Evolutionary conservation across 2,329 filamentous ascomycete species (phyloP).

Genomic region (Alternaria hordeiaustralica): DNA sequence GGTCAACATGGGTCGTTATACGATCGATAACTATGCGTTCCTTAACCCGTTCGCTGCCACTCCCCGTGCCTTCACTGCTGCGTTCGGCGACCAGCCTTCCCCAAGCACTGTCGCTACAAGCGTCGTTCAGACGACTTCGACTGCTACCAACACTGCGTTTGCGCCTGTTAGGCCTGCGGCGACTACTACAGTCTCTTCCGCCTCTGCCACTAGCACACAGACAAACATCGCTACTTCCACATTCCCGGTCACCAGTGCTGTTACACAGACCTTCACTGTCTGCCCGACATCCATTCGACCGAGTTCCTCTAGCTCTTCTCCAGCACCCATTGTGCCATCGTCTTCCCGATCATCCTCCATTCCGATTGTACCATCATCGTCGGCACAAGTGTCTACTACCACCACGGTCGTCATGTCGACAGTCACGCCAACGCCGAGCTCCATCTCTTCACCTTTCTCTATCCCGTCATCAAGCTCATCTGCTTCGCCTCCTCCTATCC

Average conservation of each 20-base stretch:
- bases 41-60: not conserved
- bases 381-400: not conserved
- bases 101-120: not conserved
- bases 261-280: not conserved
- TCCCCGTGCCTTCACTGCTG: conserved; percentile 6
- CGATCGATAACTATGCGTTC: conserved; percentile 2
- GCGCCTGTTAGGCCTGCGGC: not conserved
- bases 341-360: not conserved
- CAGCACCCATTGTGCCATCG: not conserved
- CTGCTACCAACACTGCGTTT: not conserved
- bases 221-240: not conserved
- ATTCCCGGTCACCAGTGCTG: not conserved
- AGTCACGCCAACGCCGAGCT: not conserved
- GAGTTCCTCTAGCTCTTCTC: not conserved
- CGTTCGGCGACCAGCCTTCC: conserved; percentile 10
- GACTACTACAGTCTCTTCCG: not conserved
- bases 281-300: conserved; percentile 1
- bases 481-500: not conserved
- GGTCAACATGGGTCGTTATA: conserved; percentile 10
- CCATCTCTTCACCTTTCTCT: not conserved
- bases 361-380: not conserved
- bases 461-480: not conserved
- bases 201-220: not conserved
- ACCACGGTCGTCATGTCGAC: not conserved
- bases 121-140: not conserved